Base-by-base conservation (phyloP, 768 basidiomycete species). In the Exsudoporus frostii region DNA sequence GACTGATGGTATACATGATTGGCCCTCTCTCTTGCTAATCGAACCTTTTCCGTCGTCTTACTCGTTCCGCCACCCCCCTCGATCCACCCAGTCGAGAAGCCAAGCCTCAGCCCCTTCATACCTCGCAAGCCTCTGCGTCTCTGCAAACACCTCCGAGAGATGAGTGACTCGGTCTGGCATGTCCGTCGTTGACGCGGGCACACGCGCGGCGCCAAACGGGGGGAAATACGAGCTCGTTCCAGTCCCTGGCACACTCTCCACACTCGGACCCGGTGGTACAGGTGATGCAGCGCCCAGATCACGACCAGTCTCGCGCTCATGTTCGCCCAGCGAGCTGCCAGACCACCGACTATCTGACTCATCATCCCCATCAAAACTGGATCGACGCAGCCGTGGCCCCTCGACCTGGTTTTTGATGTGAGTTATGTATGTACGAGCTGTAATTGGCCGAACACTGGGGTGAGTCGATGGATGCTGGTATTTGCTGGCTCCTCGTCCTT, bases 41-140 rank as follows among this genome's bases (percentile, higher is more conserved):
- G 86, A 48, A 98, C 92, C 65, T 83, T 89, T 67, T 94, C 92
- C 0, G 91, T n/a, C n/a, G 43, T 38, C 57, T 43, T 2, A 50
- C 62, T 46, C 44, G 55, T 51, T 57, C 64, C 5, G 51, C 22
- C 17, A 15, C 34, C n/a, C n/a, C n/a, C 15, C 46, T 50, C 7
- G 62, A 20, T 14, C 51, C 4, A 20, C 63, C 65, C 60, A 67
- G 34, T 55, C 66, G 17, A 53, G 30, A 8, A 55, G 1, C 54
- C 59, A 61, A n/a, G 46, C 25, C 5, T 61, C 55, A 10, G 38
- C n/a, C 20, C 43, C 60, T 33, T 53, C 53, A 29, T 59, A 57
- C 27, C 53, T 48, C 8, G 37, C 22, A 5, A 24, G 37, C 39
- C 51, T 45, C 34, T 58, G 50, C 37, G 60, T 38, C 22, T 64